These are phyloP conservation scores for Apophysomyces variabilis DNA, from an alignment of 371 early-diverging fungal genomes.

Conservation along the genomic window DNA sequence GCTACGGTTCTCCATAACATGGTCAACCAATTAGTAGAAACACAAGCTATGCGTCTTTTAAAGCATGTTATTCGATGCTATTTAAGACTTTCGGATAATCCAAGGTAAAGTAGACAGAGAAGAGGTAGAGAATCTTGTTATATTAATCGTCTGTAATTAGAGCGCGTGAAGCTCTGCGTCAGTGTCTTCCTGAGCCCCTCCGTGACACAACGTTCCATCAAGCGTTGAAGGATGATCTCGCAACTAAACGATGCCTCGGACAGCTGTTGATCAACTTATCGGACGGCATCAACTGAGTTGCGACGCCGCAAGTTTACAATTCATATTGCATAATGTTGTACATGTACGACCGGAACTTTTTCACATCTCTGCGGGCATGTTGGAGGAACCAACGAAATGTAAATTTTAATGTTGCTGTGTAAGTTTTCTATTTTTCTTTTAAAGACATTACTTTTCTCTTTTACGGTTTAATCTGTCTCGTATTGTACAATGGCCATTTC, in stretches of 20 bases:
- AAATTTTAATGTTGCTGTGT: conserved; percentile 11
- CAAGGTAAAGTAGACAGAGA: conserved; percentile 51
- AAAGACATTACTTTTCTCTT: conserved; percentile 9
- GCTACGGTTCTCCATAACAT: conserved; percentile 94
- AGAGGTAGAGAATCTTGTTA: neutral
- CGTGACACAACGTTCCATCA: conserved; percentile 79
- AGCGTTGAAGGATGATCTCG: conserved; percentile 82
- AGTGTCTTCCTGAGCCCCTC: conserved; percentile 87
- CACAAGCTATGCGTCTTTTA: conserved; percentile 84
- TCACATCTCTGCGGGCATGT: conserved; percentile 7
- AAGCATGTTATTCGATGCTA: conserved; percentile 97
- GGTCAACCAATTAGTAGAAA: conserved; percentile 89
- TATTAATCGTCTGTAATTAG: conserved; percentile 33
- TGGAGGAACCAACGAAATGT: conserved; percentile 11
- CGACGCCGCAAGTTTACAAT: conserved; percentile 1
- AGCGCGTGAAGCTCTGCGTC: conserved; percentile 86
- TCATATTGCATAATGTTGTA: conserved; percentile 13
- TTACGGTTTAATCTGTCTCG: conserved; percentile 51
- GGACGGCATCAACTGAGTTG: conserved; percentile 41
- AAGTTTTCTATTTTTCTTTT: conserved; percentile 2
- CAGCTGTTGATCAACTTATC: conserved; percentile 71
- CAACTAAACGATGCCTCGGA: conserved; percentile 75
- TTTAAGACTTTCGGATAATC: conserved; percentile 92
- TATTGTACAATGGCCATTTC: conserved; percentile 73
- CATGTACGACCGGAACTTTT: conserved; percentile 11